Conservation (phyloP, 192 early-diverging fungal species). For the Backusella westeae region DNA sequence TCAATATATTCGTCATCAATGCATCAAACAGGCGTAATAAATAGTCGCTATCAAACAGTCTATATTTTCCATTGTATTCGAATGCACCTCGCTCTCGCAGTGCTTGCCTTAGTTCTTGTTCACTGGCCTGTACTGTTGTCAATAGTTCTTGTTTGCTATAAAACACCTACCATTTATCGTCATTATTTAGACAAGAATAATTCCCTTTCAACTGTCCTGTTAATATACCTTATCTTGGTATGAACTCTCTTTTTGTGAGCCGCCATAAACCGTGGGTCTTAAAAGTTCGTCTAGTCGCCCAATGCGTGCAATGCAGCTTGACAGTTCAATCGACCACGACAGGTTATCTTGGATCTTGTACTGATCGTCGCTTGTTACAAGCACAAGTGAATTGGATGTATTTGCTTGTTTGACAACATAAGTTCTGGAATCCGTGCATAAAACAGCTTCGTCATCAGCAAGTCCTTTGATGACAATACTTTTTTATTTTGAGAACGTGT, state of each 20-base stretch:
- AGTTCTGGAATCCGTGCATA: conserved; percentile 28
- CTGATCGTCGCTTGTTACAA: conserved; percentile 5
- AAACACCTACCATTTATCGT: conserved; percentile 12
- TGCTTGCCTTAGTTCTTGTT: conserved; percentile 38
- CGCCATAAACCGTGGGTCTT: conserved; percentile 32
- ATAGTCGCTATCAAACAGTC: conserved; percentile 21
- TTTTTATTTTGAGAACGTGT: neutral
- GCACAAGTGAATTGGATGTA: conserved; percentile 35
- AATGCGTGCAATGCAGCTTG: conserved; percentile 40
- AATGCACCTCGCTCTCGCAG: conserved; percentile 40
- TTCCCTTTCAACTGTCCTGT: neutral
- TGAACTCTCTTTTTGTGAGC: conserved; percentile 36
- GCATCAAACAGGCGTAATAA: conserved; percentile 27
- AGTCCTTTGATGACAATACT: conserved; percentile 35
- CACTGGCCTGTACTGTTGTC: conserved; percentile 48
- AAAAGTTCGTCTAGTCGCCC: conserved; percentile 40
- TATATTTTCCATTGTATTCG: conserved; percentile 31
- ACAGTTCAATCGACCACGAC: conserved; percentile 41
- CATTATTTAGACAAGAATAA: neutral
- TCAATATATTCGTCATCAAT: conserved; percentile 16
- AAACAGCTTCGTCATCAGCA: conserved; percentile 39
- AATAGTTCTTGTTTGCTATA: conserved; percentile 39
- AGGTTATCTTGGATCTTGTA: conserved; percentile 38
- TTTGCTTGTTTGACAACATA: conserved; percentile 33
- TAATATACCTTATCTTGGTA: neutral